Conservation (phyloP, 768 basidiomycete genomes). For the Mycena albidolilacea region DNA sequence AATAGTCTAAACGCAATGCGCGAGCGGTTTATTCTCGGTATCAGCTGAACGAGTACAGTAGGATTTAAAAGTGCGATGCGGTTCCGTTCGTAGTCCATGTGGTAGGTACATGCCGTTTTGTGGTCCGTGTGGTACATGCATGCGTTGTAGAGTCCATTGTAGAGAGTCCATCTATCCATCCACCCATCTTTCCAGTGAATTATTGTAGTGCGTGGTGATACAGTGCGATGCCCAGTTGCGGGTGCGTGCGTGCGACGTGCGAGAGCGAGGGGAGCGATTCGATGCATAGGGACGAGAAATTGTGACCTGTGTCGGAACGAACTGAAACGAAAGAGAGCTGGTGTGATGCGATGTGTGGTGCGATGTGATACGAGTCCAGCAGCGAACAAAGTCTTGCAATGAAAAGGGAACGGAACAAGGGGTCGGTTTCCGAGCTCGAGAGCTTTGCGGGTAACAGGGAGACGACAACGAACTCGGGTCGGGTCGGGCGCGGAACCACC, state of each 20-base stretch:
- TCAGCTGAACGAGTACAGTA: neutral
- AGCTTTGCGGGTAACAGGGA: neutral
- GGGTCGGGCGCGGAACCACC: conserved; percentile 11
- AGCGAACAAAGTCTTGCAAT: conserved; percentile 11
- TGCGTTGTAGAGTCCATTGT: neutral
- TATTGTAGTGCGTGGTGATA: conserved; percentile 23
- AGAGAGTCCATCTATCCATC: conserved; percentile 7
- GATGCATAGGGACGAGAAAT: neutral
- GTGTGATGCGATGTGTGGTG: neutral
- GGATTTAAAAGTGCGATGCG: conserved; percentile 3
- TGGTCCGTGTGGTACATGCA: conserved; percentile 18
- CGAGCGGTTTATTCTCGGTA: neutral
- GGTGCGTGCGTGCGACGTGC: neutral
- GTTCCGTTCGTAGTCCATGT: neutral
- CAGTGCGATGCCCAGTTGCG: conserved; percentile 16
- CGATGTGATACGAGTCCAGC: neutral
- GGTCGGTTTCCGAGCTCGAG: too few species aligned
- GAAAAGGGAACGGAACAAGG: neutral
- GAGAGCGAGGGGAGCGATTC: conserved; percentile 2
- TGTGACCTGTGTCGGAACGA: conserved; percentile 5
- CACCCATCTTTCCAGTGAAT: conserved; percentile 21
- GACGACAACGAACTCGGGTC: neutral
- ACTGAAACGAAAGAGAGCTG: neutral
- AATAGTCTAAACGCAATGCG: too few species aligned
- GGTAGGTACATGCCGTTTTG: neutral